These are phyloP conservation scores for Glarea lozoyensis DNA, from an alignment of 495 filamentous ascomycete genomes.

Conservation along the genomic window DNA sequence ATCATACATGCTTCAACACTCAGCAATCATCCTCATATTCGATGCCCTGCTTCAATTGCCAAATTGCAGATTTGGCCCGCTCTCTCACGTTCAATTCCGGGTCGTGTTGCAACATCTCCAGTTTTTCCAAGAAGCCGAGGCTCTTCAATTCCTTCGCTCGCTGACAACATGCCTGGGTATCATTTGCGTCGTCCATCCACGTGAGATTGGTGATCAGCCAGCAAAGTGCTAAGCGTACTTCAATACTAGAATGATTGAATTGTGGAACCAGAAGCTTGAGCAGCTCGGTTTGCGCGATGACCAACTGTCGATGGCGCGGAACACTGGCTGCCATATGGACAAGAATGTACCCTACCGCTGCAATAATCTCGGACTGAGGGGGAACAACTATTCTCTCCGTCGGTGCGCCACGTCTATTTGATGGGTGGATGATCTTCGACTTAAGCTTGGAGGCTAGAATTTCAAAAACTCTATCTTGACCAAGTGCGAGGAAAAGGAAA, in stretches of 20 bases:
- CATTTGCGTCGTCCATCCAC: conserved; percentile 64
- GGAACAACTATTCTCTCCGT: conserved; percentile 35
- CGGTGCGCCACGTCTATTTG: conserved; percentile 22
- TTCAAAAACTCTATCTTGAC: conserved; percentile 64
- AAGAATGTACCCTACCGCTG: conserved; percentile 64
- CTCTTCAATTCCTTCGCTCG: conserved; percentile 59
- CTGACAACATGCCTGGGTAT: conserved; percentile 48
- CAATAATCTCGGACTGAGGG: conserved; percentile 64
- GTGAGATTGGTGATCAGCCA: conserved; percentile 79
- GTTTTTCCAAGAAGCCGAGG: conserved; percentile 59
- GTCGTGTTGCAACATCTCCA: conserved; percentile 60
- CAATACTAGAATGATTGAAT: conserved; percentile 58
- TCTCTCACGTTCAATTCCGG: conserved; percentile 76
- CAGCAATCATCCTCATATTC: background rate
- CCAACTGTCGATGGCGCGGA: conserved; percentile 61
- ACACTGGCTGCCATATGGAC: conserved; percentile 77
- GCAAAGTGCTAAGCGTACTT: conserved; percentile 65
- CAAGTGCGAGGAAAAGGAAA: conserved; percentile 66
- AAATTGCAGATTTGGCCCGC: conserved; percentile 67
- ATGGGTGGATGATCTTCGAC: conserved; percentile 41
- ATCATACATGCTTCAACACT: background rate
- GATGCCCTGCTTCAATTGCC: conserved; percentile 46
- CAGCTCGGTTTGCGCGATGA: conserved; percentile 47
- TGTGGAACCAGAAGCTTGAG: conserved; percentile 60
- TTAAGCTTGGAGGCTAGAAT: conserved; percentile 66